Conservation (phyloP, 2,329 filamentous ascomycete genomes). For the Nothophoma quercina region DNA sequence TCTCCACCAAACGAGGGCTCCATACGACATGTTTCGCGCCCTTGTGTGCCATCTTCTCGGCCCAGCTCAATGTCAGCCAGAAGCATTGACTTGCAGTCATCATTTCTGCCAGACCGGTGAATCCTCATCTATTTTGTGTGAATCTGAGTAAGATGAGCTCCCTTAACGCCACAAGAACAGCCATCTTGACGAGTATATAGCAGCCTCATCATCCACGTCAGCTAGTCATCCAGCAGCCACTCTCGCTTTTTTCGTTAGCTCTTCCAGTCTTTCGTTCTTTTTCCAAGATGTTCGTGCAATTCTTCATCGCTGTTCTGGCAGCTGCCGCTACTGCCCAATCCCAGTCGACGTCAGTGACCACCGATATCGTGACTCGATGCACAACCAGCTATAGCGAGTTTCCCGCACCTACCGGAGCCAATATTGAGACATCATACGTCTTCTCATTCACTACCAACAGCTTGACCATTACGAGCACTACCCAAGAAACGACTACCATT, state of each 20-base stretch:
- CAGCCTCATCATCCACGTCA: not conserved
- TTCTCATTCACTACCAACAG: slow-evolving; percentile 20
- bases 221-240: slow-evolving; percentile 26
- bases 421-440: slow-evolving; percentile 20
- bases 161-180: slow-evolving; percentile 5
- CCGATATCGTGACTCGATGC: slow-evolving; percentile 21
- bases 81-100: slow-evolving; percentile 6
- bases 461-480: slow-evolving; percentile 20
- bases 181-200: slow-evolving; percentile 1
- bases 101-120: not conserved
- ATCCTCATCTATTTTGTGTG: slow-evolving; percentile 5
- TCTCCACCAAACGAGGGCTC: not conserved
- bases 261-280: slow-evolving; percentile 17
- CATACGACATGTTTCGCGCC: slow-evolving; percentile 4
- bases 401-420: slow-evolving; percentile 18
- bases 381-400: slow-evolving; percentile 24
- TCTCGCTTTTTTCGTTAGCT: slow-evolving; percentile 23
- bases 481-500: slow-evolving; percentile 23
- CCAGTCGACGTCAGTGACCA: slow-evolving; percentile 18
- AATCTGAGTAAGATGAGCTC: not conserved
- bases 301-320: slow-evolving; percentile 28
- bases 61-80: not conserved
- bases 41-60: slow-evolving; percentile 3
- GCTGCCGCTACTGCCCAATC: slow-evolving; percentile 22
- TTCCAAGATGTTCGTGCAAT: slow-evolving; percentile 27